Evolutionary conservation across 257 asterid species (phyloP), one percentile per base, ranked within the genome.

Genomic region (Rubia yunnanensis): DNA sequence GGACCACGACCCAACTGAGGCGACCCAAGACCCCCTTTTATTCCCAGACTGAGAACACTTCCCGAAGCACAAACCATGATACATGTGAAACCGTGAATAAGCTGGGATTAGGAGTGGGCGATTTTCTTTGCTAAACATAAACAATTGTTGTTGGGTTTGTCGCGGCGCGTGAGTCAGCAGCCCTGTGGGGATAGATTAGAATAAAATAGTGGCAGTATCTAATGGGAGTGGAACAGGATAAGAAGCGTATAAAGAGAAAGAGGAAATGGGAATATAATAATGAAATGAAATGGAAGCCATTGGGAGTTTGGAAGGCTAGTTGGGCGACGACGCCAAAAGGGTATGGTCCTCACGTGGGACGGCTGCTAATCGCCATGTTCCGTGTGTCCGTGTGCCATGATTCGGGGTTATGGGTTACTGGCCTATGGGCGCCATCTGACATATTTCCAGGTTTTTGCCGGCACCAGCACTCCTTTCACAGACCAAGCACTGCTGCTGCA

Each of bases 1-100:
- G 89, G 87, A 77, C 95, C 89, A 82, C 82, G 36, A 3, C 48
- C 48, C 76, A 64, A 32, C 46, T 53, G 58, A 64, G 22, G 31
- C 62, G 63, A 77, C 71, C 70, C 81, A 67, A n/a, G 64, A 73
- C 74, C 64, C 76, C 68, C 46, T 32, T 31, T 35, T 71, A 57
- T 52, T 27, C 28, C 61, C 73, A 57, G 10, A 27, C 67, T 55
- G 49, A 20, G 65, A 39, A 39, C 82, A 31, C 63, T 66, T 67
- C 70, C 80, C 78, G 61, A 76, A 60, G 77, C 54, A 36, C 4
- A 70, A 0, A 44, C 52, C 60, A 46, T 46, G 69, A 64, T 46
- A 46, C 69, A 64, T 64, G 59, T 46, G 69, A 64, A 41, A 44
- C 52, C 4, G 52, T 44, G 30, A 3, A 50, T 50, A 39, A 46